phyloP scores from a whole-genome alignment of 768 basidiomycete species.

The Ramaria sp. region DNA sequence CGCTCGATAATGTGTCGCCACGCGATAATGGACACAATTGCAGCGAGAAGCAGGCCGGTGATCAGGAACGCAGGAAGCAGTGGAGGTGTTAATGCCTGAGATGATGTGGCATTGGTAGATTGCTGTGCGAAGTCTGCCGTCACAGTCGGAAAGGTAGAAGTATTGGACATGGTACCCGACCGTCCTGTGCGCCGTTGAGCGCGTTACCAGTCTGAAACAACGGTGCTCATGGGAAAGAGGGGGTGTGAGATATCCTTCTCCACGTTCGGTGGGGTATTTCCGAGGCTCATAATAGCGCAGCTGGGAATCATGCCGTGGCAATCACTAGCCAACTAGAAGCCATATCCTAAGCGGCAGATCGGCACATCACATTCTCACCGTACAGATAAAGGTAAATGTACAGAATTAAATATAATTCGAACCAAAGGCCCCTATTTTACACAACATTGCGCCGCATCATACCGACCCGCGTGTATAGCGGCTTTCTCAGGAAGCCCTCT shows the following conservation, averaged over 20 bases:
- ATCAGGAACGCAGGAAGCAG: slow-evolving; percentile 50
- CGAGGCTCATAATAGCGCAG: too few species aligned
- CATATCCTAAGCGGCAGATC: too few species aligned
- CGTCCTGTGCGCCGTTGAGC: not conserved
- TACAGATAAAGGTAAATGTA: not conserved
- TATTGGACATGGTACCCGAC: slow-evolving; percentile 15
- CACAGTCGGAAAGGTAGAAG: not conserved
- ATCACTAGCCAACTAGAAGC: too few species aligned
- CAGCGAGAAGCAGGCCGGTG: slow-evolving; percentile 42
- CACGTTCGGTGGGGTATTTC: too few species aligned
- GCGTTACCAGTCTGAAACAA: not conserved
- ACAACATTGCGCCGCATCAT: slow-evolving; percentile 46
- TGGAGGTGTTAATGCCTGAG: slow-evolving; percentile 29
- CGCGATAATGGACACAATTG: slow-evolving; percentile 24
- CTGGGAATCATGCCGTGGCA: too few species aligned
- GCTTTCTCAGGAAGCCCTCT: slow-evolving; percentile 87
- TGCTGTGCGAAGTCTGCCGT: not conserved
- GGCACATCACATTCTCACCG: too few species aligned
- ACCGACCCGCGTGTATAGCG: slow-evolving; percentile 59
- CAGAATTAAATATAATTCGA: not conserved
- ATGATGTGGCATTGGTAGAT: not conserved
- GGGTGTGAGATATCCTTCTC: not conserved
- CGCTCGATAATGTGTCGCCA: slow-evolving; percentile 9
- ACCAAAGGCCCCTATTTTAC: not conserved
- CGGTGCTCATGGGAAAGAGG: not conserved